Conservation (phyloP, 2,329 filamentous ascomycete genomes). For the Neophaeococcomyces mojaviensis region DNA sequence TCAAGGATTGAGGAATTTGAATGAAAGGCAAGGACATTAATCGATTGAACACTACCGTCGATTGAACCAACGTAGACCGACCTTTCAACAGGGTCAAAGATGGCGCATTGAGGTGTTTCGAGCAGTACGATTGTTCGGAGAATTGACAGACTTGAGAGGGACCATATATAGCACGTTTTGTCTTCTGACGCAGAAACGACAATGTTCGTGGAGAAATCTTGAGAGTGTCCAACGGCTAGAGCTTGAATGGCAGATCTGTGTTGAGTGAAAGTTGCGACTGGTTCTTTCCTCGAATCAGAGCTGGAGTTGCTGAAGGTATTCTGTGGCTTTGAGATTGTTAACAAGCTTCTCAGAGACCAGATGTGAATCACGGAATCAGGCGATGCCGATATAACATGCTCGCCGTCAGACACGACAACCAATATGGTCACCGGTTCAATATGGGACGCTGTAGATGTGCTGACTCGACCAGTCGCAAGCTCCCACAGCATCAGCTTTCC, state of each 20-base stretch:
- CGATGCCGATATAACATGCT: slow-evolving; percentile 40
- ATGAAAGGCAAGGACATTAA: slow-evolving; percentile 57
- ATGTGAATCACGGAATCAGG: slow-evolving; percentile 81
- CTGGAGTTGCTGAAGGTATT: slow-evolving; percentile 42
- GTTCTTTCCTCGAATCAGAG: slow-evolving; percentile 48
- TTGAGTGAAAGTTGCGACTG: slow-evolving; percentile 68
- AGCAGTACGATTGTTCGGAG: slow-evolving; percentile 78
- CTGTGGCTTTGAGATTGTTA: slow-evolving; percentile 50
- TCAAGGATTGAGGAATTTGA: slow-evolving; percentile 4
- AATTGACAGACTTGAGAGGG: slow-evolving; percentile 70
- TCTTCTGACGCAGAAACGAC: slow-evolving; percentile 78
- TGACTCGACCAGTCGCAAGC: slow-evolving; percentile 50
- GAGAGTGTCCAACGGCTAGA: slow-evolving; percentile 56
- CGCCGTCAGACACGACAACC: slow-evolving; percentile 57
- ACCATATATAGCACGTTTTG: slow-evolving; percentile 87
- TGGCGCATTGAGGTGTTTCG: slow-evolving; percentile 61
- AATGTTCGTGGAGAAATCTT: slow-evolving; percentile 64
- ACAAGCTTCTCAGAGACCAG: slow-evolving; percentile 72
- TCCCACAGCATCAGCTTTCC: slow-evolving; percentile 90
- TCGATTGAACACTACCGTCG: slow-evolving; percentile 69
- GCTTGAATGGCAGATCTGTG: slow-evolving; percentile 48
- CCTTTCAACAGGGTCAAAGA: slow-evolving; percentile 74
- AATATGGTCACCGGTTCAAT: slow-evolving; percentile 60
- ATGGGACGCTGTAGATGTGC: slow-evolving; percentile 37
- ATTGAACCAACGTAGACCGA: slow-evolving; percentile 75